Evolutionary conservation across 768 basidiomycete species (phyloP).

Genomic region (Floccularia luteovirens): DNA sequence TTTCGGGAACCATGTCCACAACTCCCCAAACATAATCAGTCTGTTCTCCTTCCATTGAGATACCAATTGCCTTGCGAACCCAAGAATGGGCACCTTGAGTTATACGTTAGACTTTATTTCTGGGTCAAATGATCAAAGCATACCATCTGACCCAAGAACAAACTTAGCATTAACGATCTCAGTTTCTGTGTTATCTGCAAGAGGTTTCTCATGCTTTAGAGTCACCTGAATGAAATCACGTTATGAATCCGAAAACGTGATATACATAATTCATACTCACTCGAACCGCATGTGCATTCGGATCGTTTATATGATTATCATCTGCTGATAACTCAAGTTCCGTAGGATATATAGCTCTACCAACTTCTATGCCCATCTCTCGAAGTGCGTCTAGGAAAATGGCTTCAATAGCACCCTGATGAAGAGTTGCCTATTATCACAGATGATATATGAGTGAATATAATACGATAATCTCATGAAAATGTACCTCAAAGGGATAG

Average conservation of each 20-base stretch:
- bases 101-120: slow-evolving; percentile 1
- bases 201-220: slow-evolving; percentile 30
- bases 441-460: background rate
- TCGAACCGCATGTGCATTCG: slow-evolving; percentile 26
- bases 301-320: slow-evolving; percentile 30
- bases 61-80: slow-evolving; percentile 61
- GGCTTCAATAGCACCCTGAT: slow-evolving; percentile 58
- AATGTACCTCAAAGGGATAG: slow-evolving; percentile 62
- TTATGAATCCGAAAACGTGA: too few species aligned
- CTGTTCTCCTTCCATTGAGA: slow-evolving; percentile 75
- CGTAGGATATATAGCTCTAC: slow-evolving; percentile 39
- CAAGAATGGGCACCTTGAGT: slow-evolving; percentile 81
- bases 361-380: slow-evolving; percentile 36
- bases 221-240: slow-evolving; percentile 33
- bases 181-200: slow-evolving; percentile 23
- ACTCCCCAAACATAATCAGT: slow-evolving; percentile 81
- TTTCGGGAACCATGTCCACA: slow-evolving; percentile 61
- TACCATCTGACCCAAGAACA: slow-evolving; percentile 72
- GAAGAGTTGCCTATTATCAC: slow-evolving; percentile 38
- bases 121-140: slow-evolving; percentile 3
- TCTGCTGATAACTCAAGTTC: slow-evolving; percentile 40
- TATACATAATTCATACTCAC: slow-evolving; percentile 14
- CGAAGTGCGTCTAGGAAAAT: slow-evolving; percentile 53
- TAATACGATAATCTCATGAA: background rate
- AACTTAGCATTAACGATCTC: slow-evolving; percentile 68